Base-by-base conservation (phyloP, 768 basidiomycete species). In the Kwoniella sp. region DNA sequence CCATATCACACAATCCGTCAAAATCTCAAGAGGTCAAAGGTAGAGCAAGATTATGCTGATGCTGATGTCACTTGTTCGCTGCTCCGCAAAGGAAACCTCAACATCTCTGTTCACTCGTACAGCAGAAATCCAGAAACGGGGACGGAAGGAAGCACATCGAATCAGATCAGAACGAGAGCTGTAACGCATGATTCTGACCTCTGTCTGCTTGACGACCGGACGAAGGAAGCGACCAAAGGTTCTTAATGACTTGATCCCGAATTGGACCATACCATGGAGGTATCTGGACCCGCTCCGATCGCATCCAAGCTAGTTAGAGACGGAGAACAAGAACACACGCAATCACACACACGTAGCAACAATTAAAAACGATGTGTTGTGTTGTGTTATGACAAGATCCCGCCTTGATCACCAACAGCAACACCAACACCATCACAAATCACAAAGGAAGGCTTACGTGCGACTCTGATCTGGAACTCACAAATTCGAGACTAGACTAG, bases 371-470 rank as follows among this genome's bases (percentile, higher is more conserved):
- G 13, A 33, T 33, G 13, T 6, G 33, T 6, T 33, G 33, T 33
- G 33, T 6, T 33, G 33, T 13, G 33, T 13, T 13, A 33, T 33
- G 7, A 6, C 33, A 33, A 33, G 33, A 33, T 13, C 33, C 33
- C 33, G 33, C 33, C 13, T 13, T n/a, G n/a, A n/a, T n/a, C n/a
- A n/a, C n/a, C n/a, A n/a, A n/a, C n/a, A n/a, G n/a, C n/a, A n/a
- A n/a, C 33, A 33, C 33, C 33, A 33, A 5, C 33, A 33, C 33
- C 33, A 33, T 33, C 7, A 33, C 33, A 44, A 19, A 13, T 33
- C 40, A 3, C 40, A 44, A 44, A 44, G 40, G 40, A n/a, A 44
- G 40, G 40, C 40, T 44, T 44, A 44, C 40, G 40, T 44, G 40
- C 40, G 40, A 44, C 40, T 19, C 8, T 19, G 17, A 44, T 19